phyloP scores from a whole-genome alignment of 73 alveolate genomes.

The Symbiodinium pilosum region DNA sequence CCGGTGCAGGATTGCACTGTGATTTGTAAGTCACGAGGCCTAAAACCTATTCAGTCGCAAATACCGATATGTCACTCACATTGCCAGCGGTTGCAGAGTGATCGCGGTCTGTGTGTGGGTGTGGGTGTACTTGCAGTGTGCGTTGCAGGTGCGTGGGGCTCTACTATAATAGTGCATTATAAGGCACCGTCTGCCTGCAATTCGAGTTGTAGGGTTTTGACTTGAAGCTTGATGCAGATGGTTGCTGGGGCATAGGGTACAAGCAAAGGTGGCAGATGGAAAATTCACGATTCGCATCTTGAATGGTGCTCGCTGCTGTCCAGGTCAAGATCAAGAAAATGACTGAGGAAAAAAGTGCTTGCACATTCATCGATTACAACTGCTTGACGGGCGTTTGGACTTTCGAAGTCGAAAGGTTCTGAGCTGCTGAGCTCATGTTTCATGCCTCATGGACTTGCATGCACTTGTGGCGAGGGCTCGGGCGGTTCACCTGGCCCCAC shows the following conservation, averaged over 20 bases:
- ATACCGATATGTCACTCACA: no score
- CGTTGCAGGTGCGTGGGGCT: not conserved
- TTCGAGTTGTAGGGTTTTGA: no score
- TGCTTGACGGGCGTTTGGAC: conserved; percentile 93
- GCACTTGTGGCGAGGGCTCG: no score
- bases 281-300: not conserved
- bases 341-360: conserved; percentile 56
- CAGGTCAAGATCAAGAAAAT: not conserved
- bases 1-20: no score
- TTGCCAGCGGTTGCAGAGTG: no score
- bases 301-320: not conserved
- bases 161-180: not conserved
- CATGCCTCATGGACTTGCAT: no score
- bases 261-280: not conserved
- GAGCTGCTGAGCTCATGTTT: conserved; percentile 20
- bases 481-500: no score
- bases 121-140: not conserved
- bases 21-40: no score
- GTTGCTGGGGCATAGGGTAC: not conserved
- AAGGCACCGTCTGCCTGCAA: not conserved
- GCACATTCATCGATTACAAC: conserved; percentile 84
- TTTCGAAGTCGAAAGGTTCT: conserved; percentile 72
- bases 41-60: no score
- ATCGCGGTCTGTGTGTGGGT: no score
- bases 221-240: no score